Conservation (phyloP, 192 early-diverging fungal species). For the Gonapodya prolifera region DNA sequence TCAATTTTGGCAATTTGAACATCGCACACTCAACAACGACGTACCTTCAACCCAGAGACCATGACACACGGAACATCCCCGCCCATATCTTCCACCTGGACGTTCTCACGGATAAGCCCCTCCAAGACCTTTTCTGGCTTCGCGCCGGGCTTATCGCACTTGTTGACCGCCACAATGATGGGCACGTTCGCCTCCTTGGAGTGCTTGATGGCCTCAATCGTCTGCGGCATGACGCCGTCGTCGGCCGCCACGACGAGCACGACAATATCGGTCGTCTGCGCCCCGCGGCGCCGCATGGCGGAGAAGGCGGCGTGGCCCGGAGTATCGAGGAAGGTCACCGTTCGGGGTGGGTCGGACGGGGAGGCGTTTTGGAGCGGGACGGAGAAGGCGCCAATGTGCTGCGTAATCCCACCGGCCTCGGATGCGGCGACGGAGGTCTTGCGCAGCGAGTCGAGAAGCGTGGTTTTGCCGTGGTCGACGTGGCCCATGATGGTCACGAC, state of each 20-base stretch:
- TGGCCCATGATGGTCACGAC: slow-evolving; percentile 98
- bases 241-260: slow-evolving; percentile 95
- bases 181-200: slow-evolving; percentile 72
- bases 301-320: slow-evolving; percentile 94
- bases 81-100: slow-evolving; percentile 82
- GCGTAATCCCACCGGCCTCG: slow-evolving; percentile 94
- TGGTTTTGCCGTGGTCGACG: slow-evolving; percentile 94
- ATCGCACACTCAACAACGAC: background rate
- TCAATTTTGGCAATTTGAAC: background rate
- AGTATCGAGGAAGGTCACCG: slow-evolving; percentile 88
- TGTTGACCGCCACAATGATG: slow-evolving; percentile 93
- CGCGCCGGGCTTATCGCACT: slow-evolving; percentile 85
- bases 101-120: slow-evolving; percentile 56
- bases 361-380: slow-evolving; percentile 11
- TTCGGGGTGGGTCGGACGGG: slow-evolving; percentile 52
- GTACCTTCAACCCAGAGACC: slow-evolving; percentile 73
- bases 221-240: slow-evolving; percentile 98
- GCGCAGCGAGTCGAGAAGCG: slow-evolving; percentile 79
- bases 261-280: slow-evolving; percentile 87
- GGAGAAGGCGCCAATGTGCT: slow-evolving; percentile 96
- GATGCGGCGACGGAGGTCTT: slow-evolving; percentile 82
- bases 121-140: slow-evolving; percentile 45
- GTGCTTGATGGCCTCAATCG: slow-evolving; percentile 87
- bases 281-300: slow-evolving; percentile 88
- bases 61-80: slow-evolving; percentile 87